Evolutionary conservation across 495 filamentous ascomycete species (phyloP), one percentile per base, ranked within the genome.

Genomic region (Penicillium verhagenii): DNA sequence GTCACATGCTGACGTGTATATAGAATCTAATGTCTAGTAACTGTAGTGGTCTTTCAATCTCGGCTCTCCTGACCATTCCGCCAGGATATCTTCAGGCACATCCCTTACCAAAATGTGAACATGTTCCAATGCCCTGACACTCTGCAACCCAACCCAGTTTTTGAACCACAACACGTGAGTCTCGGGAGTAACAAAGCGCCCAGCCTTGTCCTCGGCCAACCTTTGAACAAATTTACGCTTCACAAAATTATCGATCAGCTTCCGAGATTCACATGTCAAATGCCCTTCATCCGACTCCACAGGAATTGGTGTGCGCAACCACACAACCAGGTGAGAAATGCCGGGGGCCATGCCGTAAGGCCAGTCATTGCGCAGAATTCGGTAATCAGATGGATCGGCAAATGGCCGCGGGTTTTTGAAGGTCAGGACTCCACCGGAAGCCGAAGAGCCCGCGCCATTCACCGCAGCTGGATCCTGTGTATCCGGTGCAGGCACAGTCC

Each of bases 81-180:
- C 58, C 42, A 91, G 47, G 50, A 89, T 58, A 7, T 76, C 73
- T 33, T 84, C 77, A 6, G 80, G 81, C 26, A 84, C 82, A 70
- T 82, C 83, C 53, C 73, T 79, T 13, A 91, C 73, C 53, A 91
- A 68, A 13, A 91, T 74, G 78, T 90, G 86, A 5, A 90, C 73
- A 76, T 90, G 92, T 60, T 96, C 92, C 52, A 96, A 70, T 6
- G 84, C 81, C 47, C 87, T 75, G 45, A 97, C 91, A 67, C 91
- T 95, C 74, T 96, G 91, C 65, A 96, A 68, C n/a, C 82, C 82
- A 46, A 84, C 84, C 88, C 89, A 95, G 64, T 97, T 97, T 80
- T 96, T 96, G 65, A 96, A 96, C 89, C 90, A 97, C 60, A 92
- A 54, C 55, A 96, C 89, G 54, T 80, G 82, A 6, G 83, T 78